Evolutionary conservation across 2,329 filamentous ascomycete species (phyloP).

Genomic region (Cladophialophora psammophila): DNA sequence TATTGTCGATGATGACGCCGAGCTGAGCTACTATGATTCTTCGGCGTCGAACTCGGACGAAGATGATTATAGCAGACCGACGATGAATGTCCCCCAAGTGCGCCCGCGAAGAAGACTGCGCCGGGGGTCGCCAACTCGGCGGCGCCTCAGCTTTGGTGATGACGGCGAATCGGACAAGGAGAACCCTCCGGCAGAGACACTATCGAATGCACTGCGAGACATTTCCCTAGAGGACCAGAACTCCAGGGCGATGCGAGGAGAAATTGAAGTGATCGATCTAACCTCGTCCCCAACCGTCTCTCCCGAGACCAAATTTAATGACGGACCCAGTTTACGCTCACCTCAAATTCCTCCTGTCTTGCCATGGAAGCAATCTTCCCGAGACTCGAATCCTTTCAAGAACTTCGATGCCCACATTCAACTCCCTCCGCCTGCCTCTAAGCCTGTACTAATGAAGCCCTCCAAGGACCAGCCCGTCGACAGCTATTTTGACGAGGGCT

Average conservation of each 20-base stretch:
- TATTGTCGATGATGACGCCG: constrained; percentile 42
- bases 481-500: neutral
- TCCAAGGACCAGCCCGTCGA: constrained; percentile 19
- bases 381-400: constrained; percentile 22
- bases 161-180: constrained; percentile 39
- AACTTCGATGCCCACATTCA: constrained; percentile 26
- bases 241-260: constrained; percentile 18
- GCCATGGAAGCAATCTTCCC: neutral
- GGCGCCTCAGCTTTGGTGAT: constrained; percentile 21
- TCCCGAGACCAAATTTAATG: constrained; percentile 16
- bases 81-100: constrained; percentile 1
- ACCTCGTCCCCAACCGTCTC: constrained; percentile 32
- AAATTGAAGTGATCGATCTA: constrained; percentile 39
- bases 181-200: constrained; percentile 24
- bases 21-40: constrained; percentile 38
- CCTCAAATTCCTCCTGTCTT: constrained; percentile 2
- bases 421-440: constrained; percentile 24
- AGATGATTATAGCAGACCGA: constrained; percentile 16
- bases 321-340: constrained; percentile 7
- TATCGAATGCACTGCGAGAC: constrained; percentile 45
- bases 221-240: constrained; percentile 46
- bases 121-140: constrained; percentile 27
- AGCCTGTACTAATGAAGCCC: constrained; percentile 22
- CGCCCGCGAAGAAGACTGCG: constrained; percentile 30
- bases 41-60: constrained; percentile 29